Conservation (phyloP, 73 alveolate genomes). For the Paraurostyla sp. region DNA sequence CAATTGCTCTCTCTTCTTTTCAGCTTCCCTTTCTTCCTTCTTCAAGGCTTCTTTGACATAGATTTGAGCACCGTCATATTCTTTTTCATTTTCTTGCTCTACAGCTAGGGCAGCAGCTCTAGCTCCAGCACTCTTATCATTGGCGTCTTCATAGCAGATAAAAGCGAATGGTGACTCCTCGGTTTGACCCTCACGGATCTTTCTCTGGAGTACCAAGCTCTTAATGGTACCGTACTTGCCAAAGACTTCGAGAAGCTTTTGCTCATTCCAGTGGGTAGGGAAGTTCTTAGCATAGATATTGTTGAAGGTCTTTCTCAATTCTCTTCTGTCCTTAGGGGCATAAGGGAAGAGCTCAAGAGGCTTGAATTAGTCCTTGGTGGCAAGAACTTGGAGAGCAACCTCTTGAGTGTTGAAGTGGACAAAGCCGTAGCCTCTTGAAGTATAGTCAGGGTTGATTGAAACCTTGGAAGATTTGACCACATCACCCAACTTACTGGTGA, state of each 20-base stretch:
- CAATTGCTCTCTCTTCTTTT: constrained; percentile 37
- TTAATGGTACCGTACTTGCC: constrained; percentile 87
- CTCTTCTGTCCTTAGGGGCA: constrained; percentile 55
- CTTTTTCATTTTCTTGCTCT: constrained; percentile 32
- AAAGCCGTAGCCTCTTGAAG: constrained; percentile 85
- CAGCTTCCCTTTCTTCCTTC: constrained; percentile 57
- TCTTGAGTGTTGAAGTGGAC: constrained; percentile 89
- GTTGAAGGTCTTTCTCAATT: constrained; percentile 64
- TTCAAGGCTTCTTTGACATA: constrained; percentile 63
- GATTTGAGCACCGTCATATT: constrained; percentile 26
- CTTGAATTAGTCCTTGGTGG: background rate
- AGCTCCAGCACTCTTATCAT: background rate
- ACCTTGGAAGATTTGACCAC: constrained; percentile 72
- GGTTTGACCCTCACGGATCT: constrained; percentile 75
- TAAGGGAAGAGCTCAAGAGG: background rate
- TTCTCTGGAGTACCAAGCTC: constrained; percentile 73
- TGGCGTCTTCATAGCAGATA: constrained; percentile 81
- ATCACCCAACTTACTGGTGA: background rate
- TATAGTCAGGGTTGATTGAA: constrained; percentile 52
- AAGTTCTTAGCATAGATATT: constrained; percentile 82
- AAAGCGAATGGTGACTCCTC: constrained; percentile 84
- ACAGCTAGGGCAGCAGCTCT: constrained; percentile 79
- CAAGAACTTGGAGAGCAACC: constrained; percentile 82
- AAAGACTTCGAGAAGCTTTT: constrained; percentile 76
- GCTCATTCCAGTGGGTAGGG: constrained; percentile 74